Conservation (phyloP, 1,284 basidiomycete species). For the Anthracocystis panici-leucophaei region DNA sequence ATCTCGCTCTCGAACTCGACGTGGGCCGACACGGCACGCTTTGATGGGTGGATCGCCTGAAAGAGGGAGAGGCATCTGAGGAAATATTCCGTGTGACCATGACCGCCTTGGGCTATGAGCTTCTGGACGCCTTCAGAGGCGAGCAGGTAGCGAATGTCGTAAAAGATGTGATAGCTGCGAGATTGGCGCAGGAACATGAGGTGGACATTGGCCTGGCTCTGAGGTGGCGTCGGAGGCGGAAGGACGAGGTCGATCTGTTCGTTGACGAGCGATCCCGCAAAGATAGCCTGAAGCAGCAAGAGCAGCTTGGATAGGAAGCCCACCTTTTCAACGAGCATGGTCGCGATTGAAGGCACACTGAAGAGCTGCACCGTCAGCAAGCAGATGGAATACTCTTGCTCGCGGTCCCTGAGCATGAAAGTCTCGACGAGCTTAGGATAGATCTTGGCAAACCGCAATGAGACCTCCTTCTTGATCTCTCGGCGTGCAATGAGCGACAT, state of each 20-base stretch:
- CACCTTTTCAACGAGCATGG: slow-evolving; percentile 57
- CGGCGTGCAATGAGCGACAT: slow-evolving; percentile 79
- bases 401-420: slow-evolving; percentile 66
- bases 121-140: slow-evolving; percentile 63
- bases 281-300: slow-evolving; percentile 62
- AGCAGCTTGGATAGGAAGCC: slow-evolving; percentile 57
- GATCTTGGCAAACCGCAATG: slow-evolving; percentile 71
- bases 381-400: slow-evolving; percentile 67
- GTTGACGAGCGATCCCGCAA: slow-evolving; percentile 49
- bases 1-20: slow-evolving; percentile 68
- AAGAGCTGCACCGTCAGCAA: slow-evolving; percentile 68
- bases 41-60: slow-evolving; percentile 63
- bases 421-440: slow-evolving; percentile 66
- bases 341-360: slow-evolving; percentile 67
- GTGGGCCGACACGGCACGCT: slow-evolving; percentile 59
- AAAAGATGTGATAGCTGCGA: slow-evolving; percentile 66
- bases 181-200: slow-evolving; percentile 55
- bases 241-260: slow-evolving; percentile 46
- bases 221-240: slow-evolving; percentile 47
- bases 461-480: slow-evolving; percentile 81
- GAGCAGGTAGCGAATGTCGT: slow-evolving; percentile 66
- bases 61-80: slow-evolving; percentile 63
- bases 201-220: slow-evolving; percentile 55
- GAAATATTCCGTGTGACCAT: slow-evolving; percentile 47
- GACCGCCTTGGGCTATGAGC: slow-evolving; percentile 47